phyloP scores from a whole-genome alignment of 2,329 filamentous ascomycete species.

The Hymenoscyphus fraxineus region DNA sequence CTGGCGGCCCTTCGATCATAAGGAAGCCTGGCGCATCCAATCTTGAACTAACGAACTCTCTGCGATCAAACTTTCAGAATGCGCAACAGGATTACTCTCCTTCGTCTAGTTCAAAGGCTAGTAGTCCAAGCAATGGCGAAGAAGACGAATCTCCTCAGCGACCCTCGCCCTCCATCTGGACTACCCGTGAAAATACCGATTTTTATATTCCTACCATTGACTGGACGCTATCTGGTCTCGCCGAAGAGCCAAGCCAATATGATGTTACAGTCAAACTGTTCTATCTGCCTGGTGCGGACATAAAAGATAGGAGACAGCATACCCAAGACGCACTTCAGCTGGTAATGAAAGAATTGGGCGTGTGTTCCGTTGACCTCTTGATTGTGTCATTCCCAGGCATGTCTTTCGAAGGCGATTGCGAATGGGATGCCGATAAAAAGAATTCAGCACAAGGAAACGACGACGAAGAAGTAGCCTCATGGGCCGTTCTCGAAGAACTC shows the following conservation, averaged over 20 bases:
- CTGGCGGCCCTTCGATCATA: slow-evolving; percentile 79
- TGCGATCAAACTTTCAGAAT: slow-evolving; percentile 76
- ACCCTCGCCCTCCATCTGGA: slow-evolving; percentile 56
- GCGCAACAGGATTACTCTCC: slow-evolving; percentile 61
- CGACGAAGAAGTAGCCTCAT: slow-evolving; percentile 64
- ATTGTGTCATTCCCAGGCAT: slow-evolving; percentile 92
- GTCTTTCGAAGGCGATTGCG: slow-evolving; percentile 88
- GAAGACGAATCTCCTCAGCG: slow-evolving; percentile 31
- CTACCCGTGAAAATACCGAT: slow-evolving; percentile 53
- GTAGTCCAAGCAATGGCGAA: slow-evolving; percentile 33
- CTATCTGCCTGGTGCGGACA: slow-evolving; percentile 71
- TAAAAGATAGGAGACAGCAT: slow-evolving; percentile 62
- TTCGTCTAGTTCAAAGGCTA: slow-evolving; percentile 37
- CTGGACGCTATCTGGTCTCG: slow-evolving; percentile 65
- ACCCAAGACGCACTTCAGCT: slow-evolving; percentile 74
- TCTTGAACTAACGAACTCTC: slow-evolving; percentile 83
- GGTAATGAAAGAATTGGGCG: slow-evolving; percentile 74
- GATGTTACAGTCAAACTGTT: slow-evolving; percentile 96
- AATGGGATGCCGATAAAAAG: slow-evolving; percentile 66
- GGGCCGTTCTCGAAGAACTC: slow-evolving; percentile 70
- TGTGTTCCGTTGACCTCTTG: slow-evolving; percentile 75
- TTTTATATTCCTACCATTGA: slow-evolving; percentile 78
- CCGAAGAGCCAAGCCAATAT: slow-evolving; percentile 80
- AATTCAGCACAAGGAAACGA: slow-evolving; percentile 61
- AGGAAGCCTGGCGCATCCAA: slow-evolving; percentile 79